A percentile compares a stretch with the other conserved stretches of the same genome.
Conservation (phyloP, 805 yeast genomes). For the Maudiozyma saulgeensis region DNA sequence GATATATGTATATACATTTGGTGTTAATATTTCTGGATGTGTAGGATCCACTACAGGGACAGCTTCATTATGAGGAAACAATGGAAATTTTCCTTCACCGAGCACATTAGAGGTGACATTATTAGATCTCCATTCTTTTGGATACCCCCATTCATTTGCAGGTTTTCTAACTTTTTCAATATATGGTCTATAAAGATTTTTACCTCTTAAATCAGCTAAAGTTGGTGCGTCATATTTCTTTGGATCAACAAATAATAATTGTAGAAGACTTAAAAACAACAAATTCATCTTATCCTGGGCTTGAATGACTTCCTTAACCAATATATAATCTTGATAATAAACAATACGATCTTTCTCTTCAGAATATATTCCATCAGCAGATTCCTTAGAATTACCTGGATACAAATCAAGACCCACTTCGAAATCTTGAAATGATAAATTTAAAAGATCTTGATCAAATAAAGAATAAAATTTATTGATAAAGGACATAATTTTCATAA, state of each 20-base stretch:
- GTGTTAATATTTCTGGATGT: slow-evolving; percentile 13
- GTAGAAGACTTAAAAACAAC: slow-evolving; percentile 13
- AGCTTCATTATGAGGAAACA: slow-evolving; percentile 9
- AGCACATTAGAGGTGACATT: not conserved
- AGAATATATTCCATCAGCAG: slow-evolving; percentile 10
- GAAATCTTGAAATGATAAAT: slow-evolving; percentile 19
- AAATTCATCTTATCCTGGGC: slow-evolving; percentile 21
- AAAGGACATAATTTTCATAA: slow-evolving; percentile 16
- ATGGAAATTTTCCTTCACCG: not conserved
- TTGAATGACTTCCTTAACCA: slow-evolving; percentile 14
- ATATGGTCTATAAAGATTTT: slow-evolving; percentile 5
- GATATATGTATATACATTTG: slow-evolving; percentile 11
- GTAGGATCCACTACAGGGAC: slow-evolving; percentile 10
- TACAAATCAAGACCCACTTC: slow-evolving; percentile 21
- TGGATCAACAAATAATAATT: slow-evolving; percentile 9
- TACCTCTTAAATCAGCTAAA: not conserved
- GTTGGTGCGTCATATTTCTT: slow-evolving; percentile 13
- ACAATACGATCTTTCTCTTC: slow-evolving; percentile 3
- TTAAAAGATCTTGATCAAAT: slow-evolving; percentile 14
- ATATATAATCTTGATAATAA: slow-evolving; percentile 17
- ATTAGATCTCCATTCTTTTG: slow-evolving; percentile 17
- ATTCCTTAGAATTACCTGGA: slow-evolving; percentile 12
- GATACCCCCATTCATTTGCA: slow-evolving; percentile 21
- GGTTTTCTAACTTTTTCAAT: slow-evolving; percentile 8
- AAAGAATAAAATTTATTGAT: slow-evolving; percentile 15